Base-by-base conservation (phyloP, 176 grass and related monocot species). In the Themeda triandra region DNA sequence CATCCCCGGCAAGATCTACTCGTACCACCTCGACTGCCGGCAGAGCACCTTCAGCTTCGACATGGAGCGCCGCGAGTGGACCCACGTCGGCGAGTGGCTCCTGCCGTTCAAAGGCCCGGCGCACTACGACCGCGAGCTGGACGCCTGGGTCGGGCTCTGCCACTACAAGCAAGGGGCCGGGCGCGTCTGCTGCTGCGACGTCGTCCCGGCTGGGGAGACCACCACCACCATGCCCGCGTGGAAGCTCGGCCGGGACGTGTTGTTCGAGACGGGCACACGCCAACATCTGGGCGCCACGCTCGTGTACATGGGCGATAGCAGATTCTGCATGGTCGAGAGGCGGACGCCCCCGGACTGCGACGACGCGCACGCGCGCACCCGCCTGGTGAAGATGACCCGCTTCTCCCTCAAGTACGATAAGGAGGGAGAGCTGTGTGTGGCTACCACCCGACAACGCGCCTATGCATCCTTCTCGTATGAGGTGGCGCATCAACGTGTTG, bases 61-160 rank as follows among this genome's bases (percentile, higher is more conserved):
- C 48, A 56, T 48, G 32, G 23, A 58, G 24, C 48, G 10, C 13
- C 48, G 8, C 11, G 19, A 81, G 66, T 81, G 79, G 79, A 70
- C 46, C 4, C 45, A 32, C 46, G 13, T 25, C 14, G 79, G 79
- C 4, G 23, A 70, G 2, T 81, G 66, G 66, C 8, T 25, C 15
- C 45, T 70, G 30, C 46, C 65, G 1, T 69, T 70, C 81, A 12
- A 60, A n/a, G n/a, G n/a, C n/a, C n/a, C n/a, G 33, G 24, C 49
- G 27, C 18, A 35, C 70, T 46, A 75, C 60, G 30, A 80, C 63
- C n/a, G 46, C 28, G 63, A 82, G n/a, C 18, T 71, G 45, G 71
- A 82, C 46, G 63, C 80, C 11, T 49, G 46, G 46, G 62, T 82
- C 23, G 31, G 78, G 69, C 24, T 81, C 69, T 66, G 64, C 31